These are phyloP conservation scores for Rhodamnia rubescens DNA, from an alignment of 345 rosid species.

Conservation along the genomic window DNA sequence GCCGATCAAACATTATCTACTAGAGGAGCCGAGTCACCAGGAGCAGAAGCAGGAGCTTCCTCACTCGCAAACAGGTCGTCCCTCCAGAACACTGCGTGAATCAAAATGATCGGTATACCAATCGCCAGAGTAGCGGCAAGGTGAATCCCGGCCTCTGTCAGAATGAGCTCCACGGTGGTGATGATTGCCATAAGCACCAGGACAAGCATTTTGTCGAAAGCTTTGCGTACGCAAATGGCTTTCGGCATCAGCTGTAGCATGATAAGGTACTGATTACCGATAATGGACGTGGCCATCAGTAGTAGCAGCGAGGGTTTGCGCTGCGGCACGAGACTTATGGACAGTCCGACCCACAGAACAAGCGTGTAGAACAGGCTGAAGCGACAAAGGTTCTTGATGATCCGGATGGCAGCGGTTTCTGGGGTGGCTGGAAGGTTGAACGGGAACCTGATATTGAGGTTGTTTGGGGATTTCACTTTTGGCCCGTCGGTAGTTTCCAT, in stretches of 20 bases:
- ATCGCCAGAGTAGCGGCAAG: constrained; percentile 9
- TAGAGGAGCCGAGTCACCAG: not conserved
- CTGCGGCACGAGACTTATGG: constrained; percentile 8
- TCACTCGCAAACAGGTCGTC: not conserved
- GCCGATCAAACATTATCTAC: not conserved
- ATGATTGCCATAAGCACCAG: not conserved
- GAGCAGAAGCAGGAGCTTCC: not conserved
- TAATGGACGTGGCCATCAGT: constrained; percentile 2
- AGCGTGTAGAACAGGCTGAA: constrained; percentile 12
- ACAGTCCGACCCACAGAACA: constrained; percentile 10
- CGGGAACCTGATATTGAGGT: not conserved
- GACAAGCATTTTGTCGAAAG: constrained; percentile 6
- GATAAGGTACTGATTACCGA: constrained; percentile 2
- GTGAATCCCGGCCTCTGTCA: constrained; percentile 9
- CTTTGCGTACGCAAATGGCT: not conserved
- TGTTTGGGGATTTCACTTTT: not conserved
- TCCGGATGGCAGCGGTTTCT: constrained; percentile 5
- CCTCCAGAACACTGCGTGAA: constrained; percentile 17
- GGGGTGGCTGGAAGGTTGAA: constrained; percentile 1
- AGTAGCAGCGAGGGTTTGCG: constrained; percentile 9
- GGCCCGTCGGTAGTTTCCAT: not conserved
- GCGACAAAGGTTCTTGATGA: constrained; percentile 4
- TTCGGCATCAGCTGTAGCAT: constrained; percentile 2
- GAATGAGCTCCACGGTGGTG: constrained; percentile 1
- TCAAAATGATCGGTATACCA: constrained; percentile 5